These are phyloP conservation scores for Rhododendron kiyosumense DNA, from an alignment of 148 eudicot genomes.

Conservation along the genomic window DNA sequence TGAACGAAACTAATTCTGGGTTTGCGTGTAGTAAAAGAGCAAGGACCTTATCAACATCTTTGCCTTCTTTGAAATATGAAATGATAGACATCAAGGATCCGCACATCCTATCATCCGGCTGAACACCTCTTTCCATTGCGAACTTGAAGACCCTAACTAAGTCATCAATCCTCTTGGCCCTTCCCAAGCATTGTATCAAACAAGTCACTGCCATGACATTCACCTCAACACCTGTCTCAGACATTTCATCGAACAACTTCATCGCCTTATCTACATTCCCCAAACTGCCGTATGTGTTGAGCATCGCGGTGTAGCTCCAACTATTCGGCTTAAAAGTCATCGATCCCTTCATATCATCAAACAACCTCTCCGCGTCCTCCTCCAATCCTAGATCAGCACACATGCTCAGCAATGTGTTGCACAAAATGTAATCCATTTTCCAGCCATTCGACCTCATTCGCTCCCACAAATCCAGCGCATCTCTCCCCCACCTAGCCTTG, in stretches of 20 bases:
- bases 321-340: constrained; percentile 64
- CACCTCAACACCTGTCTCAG: constrained; percentile 46
- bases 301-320: constrained; percentile 93
- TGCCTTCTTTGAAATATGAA: constrained; percentile 50
- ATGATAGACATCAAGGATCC: constrained; percentile 87
- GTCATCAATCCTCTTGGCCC: constrained; percentile 66
- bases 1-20: constrained; percentile 54
- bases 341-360: constrained; percentile 81
- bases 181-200: constrained; percentile 87
- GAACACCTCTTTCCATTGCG: constrained; percentile 53
- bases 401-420: constrained; percentile 90
- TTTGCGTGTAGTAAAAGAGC: constrained; percentile 62
- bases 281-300: constrained; percentile 78
- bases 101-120: constrained; percentile 82
- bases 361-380: constrained; percentile 79
- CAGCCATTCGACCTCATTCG: constrained; percentile 76
- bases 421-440: constrained; percentile 88
- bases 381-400: constrained; percentile 93
- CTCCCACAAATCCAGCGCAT: constrained; percentile 87
- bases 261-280: constrained; percentile 85
- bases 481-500: constrained; percentile 83
- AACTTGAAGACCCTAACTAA: constrained; percentile 62
- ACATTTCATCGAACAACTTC: constrained; percentile 70
- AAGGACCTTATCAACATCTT: constrained; percentile 56
- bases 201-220: constrained; percentile 96